A percentile compares a stretch with the other conserved stretches of the same genome.
Evolutionary conservation across 1,284 basidiomycete species (phyloP).

Genomic region (Boletus holoroseus): DNA sequence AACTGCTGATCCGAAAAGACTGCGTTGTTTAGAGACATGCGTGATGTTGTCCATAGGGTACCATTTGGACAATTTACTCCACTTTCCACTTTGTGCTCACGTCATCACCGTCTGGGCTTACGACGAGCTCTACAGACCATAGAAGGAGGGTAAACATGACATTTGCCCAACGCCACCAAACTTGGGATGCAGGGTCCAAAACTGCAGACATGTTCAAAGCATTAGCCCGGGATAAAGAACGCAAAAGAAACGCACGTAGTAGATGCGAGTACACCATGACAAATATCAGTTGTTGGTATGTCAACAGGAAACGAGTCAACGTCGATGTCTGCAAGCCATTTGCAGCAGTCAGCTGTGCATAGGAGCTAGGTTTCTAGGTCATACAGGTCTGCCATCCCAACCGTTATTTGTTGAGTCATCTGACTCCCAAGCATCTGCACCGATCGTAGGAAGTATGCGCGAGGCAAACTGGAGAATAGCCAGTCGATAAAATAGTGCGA

Average conservation of each 20-base stretch:
- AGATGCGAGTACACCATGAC: conserved; percentile 82
- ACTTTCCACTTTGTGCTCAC: conserved; percentile 73
- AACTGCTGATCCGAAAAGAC: conserved; percentile 19
- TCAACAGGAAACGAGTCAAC: conserved; percentile 66
- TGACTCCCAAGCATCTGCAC: conserved; percentile 72
- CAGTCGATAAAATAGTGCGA: conserved; percentile 79
- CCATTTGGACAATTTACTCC: conserved; percentile 42
- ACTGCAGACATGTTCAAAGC: conserved; percentile 39
- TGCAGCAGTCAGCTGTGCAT: conserved; percentile 7
- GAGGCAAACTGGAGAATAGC: conserved; percentile 82
- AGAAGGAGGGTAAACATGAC: conserved; percentile 77
- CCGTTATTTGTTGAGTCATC: conserved; percentile 58
- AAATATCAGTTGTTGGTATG: conserved; percentile 76
- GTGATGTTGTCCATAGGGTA: conserved; percentile 9
- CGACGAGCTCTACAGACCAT: conserved; percentile 75
- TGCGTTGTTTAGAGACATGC: conserved; percentile 7
- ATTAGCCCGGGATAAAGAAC: conserved; percentile 1
- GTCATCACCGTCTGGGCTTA: conserved; percentile 70
- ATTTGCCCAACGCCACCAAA: conserved; percentile 87
- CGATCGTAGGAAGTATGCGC: conserved; percentile 76
- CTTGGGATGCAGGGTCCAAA: conserved; percentile 76
- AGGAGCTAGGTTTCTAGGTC: conserved; percentile 18
- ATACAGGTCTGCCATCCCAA: conserved; percentile 70
- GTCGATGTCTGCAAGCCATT: conserved; percentile 55
- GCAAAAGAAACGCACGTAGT: conserved; percentile 48